phyloP scores from a whole-genome alignment of 257 asterid species.

The Solanum paucissectum region DNA sequence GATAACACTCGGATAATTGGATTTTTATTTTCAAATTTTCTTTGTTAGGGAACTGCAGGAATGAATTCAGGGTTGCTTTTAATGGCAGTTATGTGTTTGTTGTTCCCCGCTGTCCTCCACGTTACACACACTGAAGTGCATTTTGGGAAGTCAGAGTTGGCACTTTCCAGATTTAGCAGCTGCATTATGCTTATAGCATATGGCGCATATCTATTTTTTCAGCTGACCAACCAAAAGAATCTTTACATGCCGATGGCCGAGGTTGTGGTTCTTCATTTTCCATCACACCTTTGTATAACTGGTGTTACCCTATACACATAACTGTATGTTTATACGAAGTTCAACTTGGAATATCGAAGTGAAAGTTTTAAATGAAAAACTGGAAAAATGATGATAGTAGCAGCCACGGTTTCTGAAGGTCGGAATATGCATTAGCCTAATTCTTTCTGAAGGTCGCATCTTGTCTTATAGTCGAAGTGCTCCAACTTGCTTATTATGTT shows the following conservation, averaged over 20 bases:
- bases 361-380: background rate
- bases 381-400: background rate
- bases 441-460: background rate
- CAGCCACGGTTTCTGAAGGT: background rate
- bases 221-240: constrained; percentile 45
- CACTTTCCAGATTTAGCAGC: constrained; percentile 85
- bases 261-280: constrained; percentile 23
- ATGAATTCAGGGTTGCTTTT: constrained; percentile 73
- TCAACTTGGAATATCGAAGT: background rate
- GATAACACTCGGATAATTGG: background rate
- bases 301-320: background rate
- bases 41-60: constrained; percentile 43
- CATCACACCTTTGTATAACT: background rate
- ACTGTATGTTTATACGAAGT: background rate
- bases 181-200: constrained; percentile 77
- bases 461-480: background rate
- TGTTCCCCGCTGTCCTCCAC: constrained; percentile 72
- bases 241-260: constrained; percentile 41
- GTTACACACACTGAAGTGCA: constrained; percentile 67
- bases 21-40: background rate
- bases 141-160: constrained; percentile 67
- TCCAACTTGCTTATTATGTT: background rate
- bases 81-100: constrained; percentile 85
- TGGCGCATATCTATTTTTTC: constrained; percentile 53
- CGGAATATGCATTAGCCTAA: background rate